These are phyloP conservation scores for Mycena maculata DNA, from an alignment of 768 basidiomycete genomes.

Conservation along the genomic window DNA sequence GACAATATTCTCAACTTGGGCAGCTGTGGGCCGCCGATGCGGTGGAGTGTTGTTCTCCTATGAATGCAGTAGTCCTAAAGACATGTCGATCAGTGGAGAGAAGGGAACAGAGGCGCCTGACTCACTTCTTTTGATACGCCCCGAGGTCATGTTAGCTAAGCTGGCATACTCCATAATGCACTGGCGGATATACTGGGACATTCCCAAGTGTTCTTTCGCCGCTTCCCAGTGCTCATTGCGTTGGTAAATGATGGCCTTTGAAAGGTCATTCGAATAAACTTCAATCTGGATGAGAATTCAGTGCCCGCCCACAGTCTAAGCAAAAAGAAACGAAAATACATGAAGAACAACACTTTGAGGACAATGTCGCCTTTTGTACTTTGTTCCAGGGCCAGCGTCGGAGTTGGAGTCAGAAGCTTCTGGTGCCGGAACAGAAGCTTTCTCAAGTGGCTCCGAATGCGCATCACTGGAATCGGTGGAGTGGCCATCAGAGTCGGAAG, in stretches of 20 bases:
- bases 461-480: too few relatives aligned
- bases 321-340: neutral
- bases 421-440: too few relatives aligned
- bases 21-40: neutral
- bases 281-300: neutral
- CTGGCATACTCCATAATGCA: slow-evolving; percentile 12
- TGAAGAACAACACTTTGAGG: neutral
- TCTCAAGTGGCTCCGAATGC: neutral
- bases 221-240: neutral
- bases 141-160: neutral
- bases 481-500: neutral
- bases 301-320: too few relatives aligned
- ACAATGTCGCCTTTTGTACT: neutral
- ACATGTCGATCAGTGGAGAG: too few relatives aligned
- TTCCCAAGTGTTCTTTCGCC: neutral
- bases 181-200: slow-evolving; percentile 6
- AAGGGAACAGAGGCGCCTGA: neutral
- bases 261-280: slow-evolving; percentile 6
- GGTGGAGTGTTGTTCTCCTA: neutral
- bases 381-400: neutral
- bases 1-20: slow-evolving; percentile 13
- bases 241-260: neutral
- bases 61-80: neutral
- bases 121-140: slow-evolving; percentile 4
- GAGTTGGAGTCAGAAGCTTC: neutral